Base-by-base conservation (phyloP, 805 yeast species). In the Metschnikowia noctiluminum region DNA sequence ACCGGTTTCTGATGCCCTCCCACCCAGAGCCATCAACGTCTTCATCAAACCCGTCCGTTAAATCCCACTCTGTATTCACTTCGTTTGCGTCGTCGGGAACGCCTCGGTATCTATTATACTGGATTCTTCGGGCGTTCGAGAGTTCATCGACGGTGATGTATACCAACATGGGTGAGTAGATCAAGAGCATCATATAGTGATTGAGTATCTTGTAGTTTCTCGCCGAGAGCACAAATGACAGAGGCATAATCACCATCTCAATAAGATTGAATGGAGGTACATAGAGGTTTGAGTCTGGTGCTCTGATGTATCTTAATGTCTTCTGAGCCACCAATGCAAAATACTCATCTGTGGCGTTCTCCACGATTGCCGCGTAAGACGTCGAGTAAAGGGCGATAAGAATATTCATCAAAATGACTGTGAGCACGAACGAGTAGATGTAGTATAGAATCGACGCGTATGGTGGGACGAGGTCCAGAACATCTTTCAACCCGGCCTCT, bases 251-350 rank as follows among this genome's bases (percentile, higher is more conserved):
- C 6, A 56, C 30, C 1, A 84, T 42, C 64, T 89, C 96, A 46
- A 89, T 66, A 56, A 89, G 63, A 63, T 89, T 89, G 54, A 88
- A 76, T 5, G 96, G 96, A 5, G 96, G 92, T 27, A 88, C 90
- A 62, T 81, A 89, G 37, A 89, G 86, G 60, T 86, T 82, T 49
- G 82, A 84, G 68, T 89, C 96, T 0, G 96, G 96, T 0, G 96
- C 96, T 57, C 96, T 76, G 45, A 89, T 82, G 62, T 86, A 89
- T 52, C 91, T 76, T 57, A 89, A 74, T 0, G 95, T 88, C 71
- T 89, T 88, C 53, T 86, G 86, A 4, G 96, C 87, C 56, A 87
- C 87, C 46, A 88, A 76, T 0, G 95, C 95, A 72, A 89, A 78
- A 62, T 85, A 89, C 63, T 89, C 96, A 61, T 87, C 89, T 15